Percentiles rank a stretch among this genome's conserved stretches.
Conservation (phyloP, 2,329 filamentous ascomycete genomes). For the Colletotrichum magnum region DNA sequence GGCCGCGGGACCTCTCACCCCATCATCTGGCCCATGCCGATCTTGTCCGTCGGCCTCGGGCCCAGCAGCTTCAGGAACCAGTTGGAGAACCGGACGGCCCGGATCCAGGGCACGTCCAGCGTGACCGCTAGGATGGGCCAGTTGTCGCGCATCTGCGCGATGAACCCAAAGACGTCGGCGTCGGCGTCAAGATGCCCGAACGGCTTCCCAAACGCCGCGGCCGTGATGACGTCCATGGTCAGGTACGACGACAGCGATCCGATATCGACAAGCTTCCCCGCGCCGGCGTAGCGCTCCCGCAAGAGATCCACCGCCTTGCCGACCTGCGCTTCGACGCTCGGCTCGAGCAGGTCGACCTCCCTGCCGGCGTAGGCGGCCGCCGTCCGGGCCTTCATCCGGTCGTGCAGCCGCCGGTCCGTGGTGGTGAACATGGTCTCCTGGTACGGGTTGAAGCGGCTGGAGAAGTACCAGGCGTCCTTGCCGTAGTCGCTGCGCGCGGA, state of each 20-base stretch:
- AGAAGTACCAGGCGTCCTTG: constrained; percentile 46
- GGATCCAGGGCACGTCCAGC: constrained; percentile 45
- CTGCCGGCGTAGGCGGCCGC: constrained; percentile 24
- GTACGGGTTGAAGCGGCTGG: constrained; percentile 46
- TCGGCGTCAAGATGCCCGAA: constrained; percentile 47
- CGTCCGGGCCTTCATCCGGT: constrained; percentile 38
- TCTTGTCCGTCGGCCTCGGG: constrained; percentile 43
- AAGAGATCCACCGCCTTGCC: constrained; percentile 29
- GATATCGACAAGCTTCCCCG: not conserved
- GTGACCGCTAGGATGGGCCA: constrained; percentile 38
- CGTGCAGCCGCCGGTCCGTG: constrained; percentile 41
- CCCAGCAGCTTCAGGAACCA: constrained; percentile 43
- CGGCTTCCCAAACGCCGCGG: constrained; percentile 43
- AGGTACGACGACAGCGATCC: constrained; percentile 8
- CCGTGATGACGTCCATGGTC: constrained; percentile 45
- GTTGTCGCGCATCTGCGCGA: constrained; percentile 27
- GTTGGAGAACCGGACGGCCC: constrained; percentile 40
- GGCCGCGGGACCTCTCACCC: constrained; percentile 41
- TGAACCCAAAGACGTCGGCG: constrained; percentile 43
- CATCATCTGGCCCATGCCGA: constrained; percentile 38
- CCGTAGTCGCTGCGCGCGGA: constrained; percentile 45
- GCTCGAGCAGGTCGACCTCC: constrained; percentile 40
- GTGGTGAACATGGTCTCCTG: constrained; percentile 42
- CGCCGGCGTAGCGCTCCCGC: constrained; percentile 8
- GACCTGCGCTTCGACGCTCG: constrained; percentile 36